These are phyloP conservation scores for Magnolia kwangsiensis DNA, from an alignment of 164 flowering plant genomes.

Conservation along the genomic window DNA sequence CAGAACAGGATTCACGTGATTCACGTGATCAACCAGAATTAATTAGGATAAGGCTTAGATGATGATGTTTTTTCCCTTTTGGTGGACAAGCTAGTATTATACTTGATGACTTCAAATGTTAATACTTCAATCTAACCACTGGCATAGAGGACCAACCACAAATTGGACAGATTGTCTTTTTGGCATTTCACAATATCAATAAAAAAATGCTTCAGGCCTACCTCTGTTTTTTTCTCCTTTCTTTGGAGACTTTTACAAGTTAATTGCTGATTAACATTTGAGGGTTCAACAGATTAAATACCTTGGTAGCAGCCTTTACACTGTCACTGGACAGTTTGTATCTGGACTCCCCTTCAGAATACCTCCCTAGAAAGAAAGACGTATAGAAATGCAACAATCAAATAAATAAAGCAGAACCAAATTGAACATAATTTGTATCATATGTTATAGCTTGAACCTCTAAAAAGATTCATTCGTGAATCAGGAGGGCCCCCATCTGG, in stretches of 20 bases:
- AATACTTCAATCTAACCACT: too few relatives aligned
- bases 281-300: slow-evolving; percentile 11
- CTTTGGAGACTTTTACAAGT: neutral
- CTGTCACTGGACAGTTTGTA: slow-evolving; percentile 49
- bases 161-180: too few relatives aligned
- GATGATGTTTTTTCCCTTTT: too few relatives aligned
- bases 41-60: too few relatives aligned
- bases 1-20: too few relatives aligned
- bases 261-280: neutral
- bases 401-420: neutral
- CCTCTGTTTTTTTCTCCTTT: too few relatives aligned
- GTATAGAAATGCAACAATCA: neutral
- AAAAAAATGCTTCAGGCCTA: too few relatives aligned
- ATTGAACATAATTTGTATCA: neutral
- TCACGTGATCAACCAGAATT: too few relatives aligned
- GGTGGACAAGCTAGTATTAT: too few relatives aligned
- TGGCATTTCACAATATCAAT: too few relatives aligned
- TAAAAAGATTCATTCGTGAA: slow-evolving; percentile 73
- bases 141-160: too few relatives aligned
- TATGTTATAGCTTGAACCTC: slow-evolving; percentile 33
- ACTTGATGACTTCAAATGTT: too few relatives aligned
- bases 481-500: slow-evolving; percentile 57
- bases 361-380: slow-evolving; percentile 44
- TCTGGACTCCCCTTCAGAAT: slow-evolving; percentile 84
- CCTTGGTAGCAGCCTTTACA: slow-evolving; percentile 47